A percentile compares a stretch with the other conserved stretches of the same genome.
These are phyloP conservation scores for Encephalitozoon hellem DNA, from an alignment of 371 early-diverging fungal species.

Conservation along the genomic window DNA sequence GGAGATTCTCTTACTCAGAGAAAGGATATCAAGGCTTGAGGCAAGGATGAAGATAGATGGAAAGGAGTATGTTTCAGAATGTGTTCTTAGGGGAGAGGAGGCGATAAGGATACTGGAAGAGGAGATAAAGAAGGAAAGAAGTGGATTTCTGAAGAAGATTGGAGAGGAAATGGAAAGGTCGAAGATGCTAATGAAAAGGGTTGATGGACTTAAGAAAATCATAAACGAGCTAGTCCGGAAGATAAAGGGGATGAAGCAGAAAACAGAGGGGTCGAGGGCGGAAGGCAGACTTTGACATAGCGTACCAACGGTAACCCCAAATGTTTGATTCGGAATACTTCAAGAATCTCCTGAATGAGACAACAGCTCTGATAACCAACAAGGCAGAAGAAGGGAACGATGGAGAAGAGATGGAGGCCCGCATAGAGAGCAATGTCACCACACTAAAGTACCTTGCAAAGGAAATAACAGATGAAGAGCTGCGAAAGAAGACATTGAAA, in stretches of 20 bases:
- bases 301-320: background rate
- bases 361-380: constrained; percentile 3
- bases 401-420: constrained; percentile 8
- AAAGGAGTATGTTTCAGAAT: background rate
- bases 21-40: background rate
- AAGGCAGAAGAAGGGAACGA: background rate
- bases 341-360: constrained; percentile 22
- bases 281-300: background rate
- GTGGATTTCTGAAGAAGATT: background rate
- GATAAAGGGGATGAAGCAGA: background rate
- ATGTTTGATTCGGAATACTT: constrained; percentile 37
- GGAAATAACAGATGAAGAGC: constrained; percentile 18
- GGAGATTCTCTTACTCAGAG: background rate
- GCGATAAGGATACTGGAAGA: background rate
- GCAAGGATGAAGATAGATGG: background rate
- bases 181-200: background rate
- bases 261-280: background rate
- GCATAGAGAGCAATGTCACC: constrained; percentile 24
- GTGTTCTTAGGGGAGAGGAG: background rate
- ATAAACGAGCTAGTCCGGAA: background rate
- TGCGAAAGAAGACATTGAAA: background rate
- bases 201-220: background rate
- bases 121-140: background rate
- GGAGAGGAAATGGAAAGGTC: background rate
- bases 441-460: constrained; percentile 10